Evolutionary conservation across 495 filamentous ascomycete genomes (phyloP).

Genomic region (Aspergillus saccharolyticus): DNA sequence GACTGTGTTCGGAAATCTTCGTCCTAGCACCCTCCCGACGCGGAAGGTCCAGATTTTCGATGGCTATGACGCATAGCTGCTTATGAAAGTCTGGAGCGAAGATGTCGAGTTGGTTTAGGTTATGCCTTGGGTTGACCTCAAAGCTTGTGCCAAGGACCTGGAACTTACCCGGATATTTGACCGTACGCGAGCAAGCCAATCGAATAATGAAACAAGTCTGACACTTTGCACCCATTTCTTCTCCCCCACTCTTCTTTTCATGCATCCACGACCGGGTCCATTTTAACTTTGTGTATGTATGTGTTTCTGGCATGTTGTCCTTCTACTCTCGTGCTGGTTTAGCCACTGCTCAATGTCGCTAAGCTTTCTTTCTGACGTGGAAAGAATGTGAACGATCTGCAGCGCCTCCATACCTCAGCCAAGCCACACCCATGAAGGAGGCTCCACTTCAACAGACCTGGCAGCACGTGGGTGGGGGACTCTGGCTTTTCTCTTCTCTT

Average conservation of each 20-base stretch:
- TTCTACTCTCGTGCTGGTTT: background rate
- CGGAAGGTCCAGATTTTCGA: background rate
- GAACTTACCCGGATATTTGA: constrained; percentile 1
- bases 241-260: background rate
- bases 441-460: background rate
- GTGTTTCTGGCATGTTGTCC: background rate
- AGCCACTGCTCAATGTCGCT: constrained; percentile 1
- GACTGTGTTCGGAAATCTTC: background rate
- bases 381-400: background rate
- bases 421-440: background rate
- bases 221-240: background rate
- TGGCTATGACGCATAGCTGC: background rate
- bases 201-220: constrained; percentile 9
- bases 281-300: background rate
- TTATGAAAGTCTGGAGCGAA: background rate
- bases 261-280: background rate
- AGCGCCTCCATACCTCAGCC: background rate
- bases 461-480: background rate
- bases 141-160: background rate
- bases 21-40: background rate
- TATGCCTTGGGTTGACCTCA: background rate
- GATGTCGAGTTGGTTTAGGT: background rate
- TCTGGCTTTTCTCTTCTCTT: constrained; percentile 25
- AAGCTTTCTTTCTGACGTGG: constrained; percentile 2
- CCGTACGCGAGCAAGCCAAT: background rate